Base-by-base conservation (phyloP, 108 stramenopile genomes). In the Skeletonema potamos region DNA sequence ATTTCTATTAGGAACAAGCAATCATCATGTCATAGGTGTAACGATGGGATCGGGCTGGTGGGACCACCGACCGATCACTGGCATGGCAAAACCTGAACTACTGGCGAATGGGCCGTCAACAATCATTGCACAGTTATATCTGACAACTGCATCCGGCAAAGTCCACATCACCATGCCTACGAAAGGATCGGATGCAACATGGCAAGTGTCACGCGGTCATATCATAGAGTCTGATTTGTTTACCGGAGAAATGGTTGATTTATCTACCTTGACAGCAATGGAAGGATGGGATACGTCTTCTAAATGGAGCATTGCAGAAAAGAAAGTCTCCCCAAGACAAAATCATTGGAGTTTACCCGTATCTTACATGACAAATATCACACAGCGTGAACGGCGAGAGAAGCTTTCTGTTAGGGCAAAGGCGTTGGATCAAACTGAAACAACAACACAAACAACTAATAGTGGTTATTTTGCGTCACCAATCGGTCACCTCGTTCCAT, bases 41-140 rank as follows among this genome's bases (percentile, higher is more conserved):
- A 75, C 74, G 26, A 58, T 76, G 51, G 80, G 80, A 13, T 64
- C 61, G 33, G 80, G 80, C 4, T 81, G 80, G 80, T 81, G 80
- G 80, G 74, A 81, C 57, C 82, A 66, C 33, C 65, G 63, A 6
- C 76, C 81, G 3, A 18, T 77, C 22, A 46, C 55, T 58, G 68
- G 68, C 15, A 69, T 76, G 67, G 75, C 65, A 6, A 71, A 64
- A 27, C 62, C 63, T 13, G 22, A 66, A 1, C 55, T 72, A 10
- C 29, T 76, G 15, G 62, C 80, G 12, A 33, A 34, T 7, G 74
- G 75, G 13, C 70, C 75, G 26, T 43, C 18, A 1, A 72, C 64
- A 7, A 44, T 71, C 10, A 51, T 72, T 10, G 70, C 75, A 29
- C 74, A 76, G 60, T 26, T 76, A 34, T 22, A 58, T 15, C 10